Base-by-base conservation (phyloP, 306 rosid genomes). In the Luffa acutangula region DNA sequence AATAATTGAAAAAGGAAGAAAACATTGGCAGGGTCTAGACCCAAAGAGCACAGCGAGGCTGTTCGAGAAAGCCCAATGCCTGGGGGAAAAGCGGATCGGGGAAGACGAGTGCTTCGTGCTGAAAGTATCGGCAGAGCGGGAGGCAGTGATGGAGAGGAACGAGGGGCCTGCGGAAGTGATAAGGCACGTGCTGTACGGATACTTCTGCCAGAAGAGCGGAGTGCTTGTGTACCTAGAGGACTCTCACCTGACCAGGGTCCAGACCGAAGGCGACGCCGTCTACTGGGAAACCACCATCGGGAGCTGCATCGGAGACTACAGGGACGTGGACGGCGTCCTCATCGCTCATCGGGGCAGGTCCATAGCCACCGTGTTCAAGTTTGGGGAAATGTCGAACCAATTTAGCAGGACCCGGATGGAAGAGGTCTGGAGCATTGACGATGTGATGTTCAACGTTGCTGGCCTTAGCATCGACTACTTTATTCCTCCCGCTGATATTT, bases 221-320 rank as follows among this genome's bases (percentile, higher is more conserved):
- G 96, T 95, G 70, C 94, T 95, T 31, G 81, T 95, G 36, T 95
- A 93, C 90, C 45, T 95, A 2, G 99, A 95, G 84, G 99, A 95
- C 84, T 93, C 99, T 0, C 97, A 95, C 85, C 90, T 95, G 12
- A 95, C 99, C 0, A 83, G 97, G 70, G 97, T 95, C 0, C 90
- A 90, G 62, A 83, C 90, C 2, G 87, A 73, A 73, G 77, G 43
- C 2, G 89, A 95, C 59, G 85, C 89, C 0, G 91, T 95, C 65
- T 95, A 89, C 17, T 93, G 97, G 99, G 99, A 95, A 87, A 95
- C 97, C 60, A 95, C 97, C 37, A 95, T 93, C 64, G 99, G 99
- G 0, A 95, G 99, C 81, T 90, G 89, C 88, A 93, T 95, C 31
- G 92, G 85, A 4, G 99, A 93, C 67, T 93, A 93, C 12, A 79